phyloP scores from a whole-genome alignment of 2,329 filamentous ascomycete species.

The Cladosporium phlei region DNA sequence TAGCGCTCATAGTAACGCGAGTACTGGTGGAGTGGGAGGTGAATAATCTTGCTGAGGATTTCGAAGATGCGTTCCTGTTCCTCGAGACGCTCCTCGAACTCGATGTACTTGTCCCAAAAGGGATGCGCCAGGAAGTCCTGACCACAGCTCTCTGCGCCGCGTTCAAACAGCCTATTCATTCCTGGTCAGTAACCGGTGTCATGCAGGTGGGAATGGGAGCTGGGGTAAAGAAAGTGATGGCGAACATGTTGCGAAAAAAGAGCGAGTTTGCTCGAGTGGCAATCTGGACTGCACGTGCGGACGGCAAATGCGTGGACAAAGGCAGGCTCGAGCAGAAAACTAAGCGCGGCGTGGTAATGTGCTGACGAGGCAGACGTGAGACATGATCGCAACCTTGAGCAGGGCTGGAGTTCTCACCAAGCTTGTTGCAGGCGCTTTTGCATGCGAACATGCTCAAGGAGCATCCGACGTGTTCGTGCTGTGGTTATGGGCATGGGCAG shows the following conservation, averaged over 20 bases:
- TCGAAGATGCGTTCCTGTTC: slow-evolving; percentile 78
- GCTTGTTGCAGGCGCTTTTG: slow-evolving; percentile 1
- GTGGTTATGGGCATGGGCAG: slow-evolving; percentile 23
- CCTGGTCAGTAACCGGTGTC: slow-evolving; percentile 36
- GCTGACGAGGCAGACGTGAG: slow-evolving; percentile 29
- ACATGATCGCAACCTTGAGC: slow-evolving; percentile 22
- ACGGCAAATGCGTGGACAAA: background rate
- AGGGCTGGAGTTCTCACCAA: slow-evolving; percentile 29
- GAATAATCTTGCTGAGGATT: slow-evolving; percentile 75
- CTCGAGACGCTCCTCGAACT: slow-evolving; percentile 90
- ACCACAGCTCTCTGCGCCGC: slow-evolving; percentile 76
- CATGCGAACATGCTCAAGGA: slow-evolving; percentile 16
- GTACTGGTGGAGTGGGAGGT: slow-evolving; percentile 94
- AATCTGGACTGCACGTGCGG: slow-evolving; percentile 6
- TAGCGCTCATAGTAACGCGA: slow-evolving; percentile 91
- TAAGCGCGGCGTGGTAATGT: slow-evolving; percentile 16
- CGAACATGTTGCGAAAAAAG: slow-evolving; percentile 26
- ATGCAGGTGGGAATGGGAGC: slow-evolving; percentile 11
- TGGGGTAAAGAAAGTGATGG: slow-evolving; percentile 28
- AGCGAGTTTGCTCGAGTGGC: slow-evolving; percentile 7
- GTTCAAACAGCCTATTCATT: slow-evolving; percentile 74
- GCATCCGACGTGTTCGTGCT: slow-evolving; percentile 12
- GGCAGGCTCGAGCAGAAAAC: slow-evolving; percentile 14
- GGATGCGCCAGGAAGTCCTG: slow-evolving; percentile 91
- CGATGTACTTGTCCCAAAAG: slow-evolving; percentile 98